A percentile compares a stretch with the other conserved stretches of the same genome.
These are phyloP conservation scores for Sporothrix protearum DNA, from an alignment of 2,329 filamentous ascomycete species.

Conservation along the genomic window DNA sequence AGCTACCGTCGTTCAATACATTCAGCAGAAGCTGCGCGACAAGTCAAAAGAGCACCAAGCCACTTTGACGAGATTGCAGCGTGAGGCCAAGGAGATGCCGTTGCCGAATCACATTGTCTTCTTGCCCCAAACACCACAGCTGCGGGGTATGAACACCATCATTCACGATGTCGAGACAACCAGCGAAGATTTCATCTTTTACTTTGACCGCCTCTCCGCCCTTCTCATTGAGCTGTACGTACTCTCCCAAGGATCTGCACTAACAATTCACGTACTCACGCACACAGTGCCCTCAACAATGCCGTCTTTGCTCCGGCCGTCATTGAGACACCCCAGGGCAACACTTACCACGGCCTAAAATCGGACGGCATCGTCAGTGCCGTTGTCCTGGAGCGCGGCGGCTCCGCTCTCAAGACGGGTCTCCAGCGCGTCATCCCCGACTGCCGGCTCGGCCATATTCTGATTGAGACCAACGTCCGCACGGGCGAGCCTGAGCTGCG, in stretches of 20 bases:
- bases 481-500: conserved; percentile 92
- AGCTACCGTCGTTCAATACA: conserved; percentile 93
- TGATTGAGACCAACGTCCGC: conserved; percentile 83
- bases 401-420: conserved; percentile 82
- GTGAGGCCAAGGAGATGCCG: conserved; percentile 65
- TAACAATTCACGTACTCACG: not conserved
- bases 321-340: conserved; percentile 68
- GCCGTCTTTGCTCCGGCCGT: conserved; percentile 62
- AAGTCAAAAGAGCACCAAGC: conserved; percentile 82
- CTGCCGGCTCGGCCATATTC: conserved; percentile 79
- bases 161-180: conserved; percentile 75
- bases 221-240: conserved; percentile 72
- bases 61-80: conserved; percentile 71
- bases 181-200: conserved; percentile 93
- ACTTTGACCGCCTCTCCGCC: conserved; percentile 86
- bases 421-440: conserved; percentile 89
- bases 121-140: conserved; percentile 72
- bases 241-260: no score
- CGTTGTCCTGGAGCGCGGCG: conserved; percentile 83
- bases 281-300: conserved; percentile 67
- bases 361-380: conserved; percentile 74
- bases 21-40: conserved; percentile 78
- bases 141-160: conserved; percentile 85
- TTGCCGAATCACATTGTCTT: conserved; percentile 72
- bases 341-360: conserved; percentile 67